Percentiles rank a stretch among this genome's conserved stretches.
These are phyloP conservation scores for Phaeoacremonium minimum DNA, from an alignment of 2,329 filamentous ascomycete genomes.

Conservation along the genomic window DNA sequence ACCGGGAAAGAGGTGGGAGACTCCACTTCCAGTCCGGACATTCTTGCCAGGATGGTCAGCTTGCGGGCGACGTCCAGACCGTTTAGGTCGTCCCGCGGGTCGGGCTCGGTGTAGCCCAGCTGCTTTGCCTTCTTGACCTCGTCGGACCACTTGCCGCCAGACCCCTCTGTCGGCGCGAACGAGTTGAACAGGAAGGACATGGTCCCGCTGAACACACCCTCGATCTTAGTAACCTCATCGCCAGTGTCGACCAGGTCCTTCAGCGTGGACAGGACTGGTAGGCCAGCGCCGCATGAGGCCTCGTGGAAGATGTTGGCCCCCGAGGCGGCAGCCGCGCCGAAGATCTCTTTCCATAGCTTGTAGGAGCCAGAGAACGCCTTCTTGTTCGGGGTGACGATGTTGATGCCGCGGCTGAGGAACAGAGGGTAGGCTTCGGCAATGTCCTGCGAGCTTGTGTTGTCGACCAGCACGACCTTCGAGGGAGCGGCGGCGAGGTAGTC, in stretches of 20 bases:
- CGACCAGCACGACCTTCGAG: slow-evolving; percentile 76
- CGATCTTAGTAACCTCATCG: slow-evolving; percentile 85
- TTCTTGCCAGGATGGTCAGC: slow-evolving; percentile 85
- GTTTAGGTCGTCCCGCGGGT: slow-evolving; percentile 82
- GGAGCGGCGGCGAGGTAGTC: slow-evolving; percentile 76
- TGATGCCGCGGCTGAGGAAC: slow-evolving; percentile 78
- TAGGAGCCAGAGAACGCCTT: slow-evolving; percentile 88
- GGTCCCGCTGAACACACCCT: slow-evolving; percentile 95
- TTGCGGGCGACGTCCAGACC: slow-evolving; percentile 92
- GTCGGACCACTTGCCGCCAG: slow-evolving; percentile 79
- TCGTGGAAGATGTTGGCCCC: slow-evolving; percentile 91
- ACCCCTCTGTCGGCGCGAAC: slow-evolving; percentile 76
- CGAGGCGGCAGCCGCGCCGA: slow-evolving; percentile 62
- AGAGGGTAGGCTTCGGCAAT: slow-evolving; percentile 79
- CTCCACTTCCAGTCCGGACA: slow-evolving; percentile 77
- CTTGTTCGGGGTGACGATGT: slow-evolving; percentile 95
- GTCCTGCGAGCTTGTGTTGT: slow-evolving; percentile 91
- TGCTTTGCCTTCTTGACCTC: slow-evolving; percentile 92
- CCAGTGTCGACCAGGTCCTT: slow-evolving; percentile 94
- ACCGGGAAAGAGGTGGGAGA: slow-evolving; percentile 88
- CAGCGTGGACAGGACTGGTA: slow-evolving; percentile 89
- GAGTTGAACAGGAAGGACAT: slow-evolving; percentile 99
- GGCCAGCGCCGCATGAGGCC: slow-evolving; percentile 86
- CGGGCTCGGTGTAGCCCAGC: slow-evolving; percentile 86
- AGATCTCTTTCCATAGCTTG: slow-evolving; percentile 83